Percentiles rank a stretch among this genome's conserved stretches.
phyloP scores from a whole-genome alignment of 371 early-diverging fungal genomes.

The Zychaea mexicana region DNA sequence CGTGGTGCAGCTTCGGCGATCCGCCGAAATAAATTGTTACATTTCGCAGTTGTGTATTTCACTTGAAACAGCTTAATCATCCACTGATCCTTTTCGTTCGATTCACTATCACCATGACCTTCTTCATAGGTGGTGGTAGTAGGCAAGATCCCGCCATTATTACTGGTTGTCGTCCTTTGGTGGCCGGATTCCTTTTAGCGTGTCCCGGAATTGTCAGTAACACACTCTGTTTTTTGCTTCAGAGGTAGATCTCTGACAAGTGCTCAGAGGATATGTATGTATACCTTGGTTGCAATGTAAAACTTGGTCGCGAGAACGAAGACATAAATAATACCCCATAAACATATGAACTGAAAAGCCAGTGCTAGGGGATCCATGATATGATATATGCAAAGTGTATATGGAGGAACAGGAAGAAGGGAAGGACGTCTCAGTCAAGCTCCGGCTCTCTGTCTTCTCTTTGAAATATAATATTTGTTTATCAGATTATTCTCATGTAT shows the following conservation, averaged over 20 bases:
- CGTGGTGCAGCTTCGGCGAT: conserved; percentile 43
- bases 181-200: conserved; percentile 9
- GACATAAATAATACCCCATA: conserved; percentile 41
- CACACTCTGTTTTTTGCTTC: too few relatives aligned
- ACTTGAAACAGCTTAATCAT: conserved; percentile 53
- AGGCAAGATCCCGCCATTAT: not conserved
- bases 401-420: not conserved
- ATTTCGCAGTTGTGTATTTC: conserved; percentile 60
- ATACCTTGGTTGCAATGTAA: conserved; percentile 23
- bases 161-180: conserved; percentile 3
- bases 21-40: conserved; percentile 53
- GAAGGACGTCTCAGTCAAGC: not conserved
- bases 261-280: not conserved
- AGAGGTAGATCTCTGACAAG: not conserved
- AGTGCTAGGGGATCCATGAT: conserved; percentile 38
- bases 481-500: too few relatives aligned
- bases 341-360: conserved; percentile 33
- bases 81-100: conserved; percentile 32
- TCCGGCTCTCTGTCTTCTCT: too few relatives aligned
- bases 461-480: too few relatives aligned
- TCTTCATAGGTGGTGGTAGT: conserved; percentile 7
- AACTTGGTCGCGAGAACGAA: conserved; percentile 31
- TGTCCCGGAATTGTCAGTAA: not conserved
- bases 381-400: not conserved
- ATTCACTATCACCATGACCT: not conserved